Evolutionary conservation across 2,329 filamentous ascomycete genomes (phyloP).

Genomic region (Apiospora aurea): DNA sequence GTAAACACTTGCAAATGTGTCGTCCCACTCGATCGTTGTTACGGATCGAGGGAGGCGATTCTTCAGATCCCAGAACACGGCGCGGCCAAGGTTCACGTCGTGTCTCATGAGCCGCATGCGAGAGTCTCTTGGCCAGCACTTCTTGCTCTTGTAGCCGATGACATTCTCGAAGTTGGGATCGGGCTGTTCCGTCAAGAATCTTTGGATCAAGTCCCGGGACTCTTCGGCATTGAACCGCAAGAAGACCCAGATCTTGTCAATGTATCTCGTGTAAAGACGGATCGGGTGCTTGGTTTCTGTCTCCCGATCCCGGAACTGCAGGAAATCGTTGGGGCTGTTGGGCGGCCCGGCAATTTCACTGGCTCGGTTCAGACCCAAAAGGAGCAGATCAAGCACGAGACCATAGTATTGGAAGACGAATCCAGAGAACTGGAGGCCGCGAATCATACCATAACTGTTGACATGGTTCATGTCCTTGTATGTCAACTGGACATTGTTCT

Average conservation of each 20-base stretch:
- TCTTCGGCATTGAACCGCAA: constrained; percentile 93
- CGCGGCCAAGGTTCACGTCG: constrained; percentile 95
- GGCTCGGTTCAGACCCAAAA: constrained; percentile 93
- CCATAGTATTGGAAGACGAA: constrained; percentile 99
- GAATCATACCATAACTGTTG: constrained; percentile 98
- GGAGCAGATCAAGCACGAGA: constrained; percentile 88
- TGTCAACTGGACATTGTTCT: constrained; percentile 98
- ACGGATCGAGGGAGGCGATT: constrained; percentile 93
- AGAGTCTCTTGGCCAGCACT: constrained; percentile 98
- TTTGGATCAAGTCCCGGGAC: constrained; percentile 93
- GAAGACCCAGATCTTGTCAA: constrained; percentile 99
- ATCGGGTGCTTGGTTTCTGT: constrained; percentile 95
- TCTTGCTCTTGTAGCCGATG: constrained; percentile 99
- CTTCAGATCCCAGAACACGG: constrained; percentile 99
- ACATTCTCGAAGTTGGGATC: constrained; percentile 99
- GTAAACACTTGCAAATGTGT: constrained; percentile 98
- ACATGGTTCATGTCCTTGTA: constrained; percentile 99
- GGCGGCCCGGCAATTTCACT: constrained; percentile 97
- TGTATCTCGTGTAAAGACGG: constrained; percentile 95
- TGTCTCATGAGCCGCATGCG: constrained; percentile 98
- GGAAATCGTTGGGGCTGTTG: constrained; percentile 93
- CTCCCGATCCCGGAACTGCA: constrained; percentile 93
- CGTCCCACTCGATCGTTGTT: constrained; percentile 98
- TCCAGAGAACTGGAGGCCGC: constrained; percentile 95
- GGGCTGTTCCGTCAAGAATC: constrained; percentile 96